These are phyloP conservation scores for Aciculoconidium aculeatum DNA, from an alignment of 805 yeast species.

Conservation along the genomic window DNA sequence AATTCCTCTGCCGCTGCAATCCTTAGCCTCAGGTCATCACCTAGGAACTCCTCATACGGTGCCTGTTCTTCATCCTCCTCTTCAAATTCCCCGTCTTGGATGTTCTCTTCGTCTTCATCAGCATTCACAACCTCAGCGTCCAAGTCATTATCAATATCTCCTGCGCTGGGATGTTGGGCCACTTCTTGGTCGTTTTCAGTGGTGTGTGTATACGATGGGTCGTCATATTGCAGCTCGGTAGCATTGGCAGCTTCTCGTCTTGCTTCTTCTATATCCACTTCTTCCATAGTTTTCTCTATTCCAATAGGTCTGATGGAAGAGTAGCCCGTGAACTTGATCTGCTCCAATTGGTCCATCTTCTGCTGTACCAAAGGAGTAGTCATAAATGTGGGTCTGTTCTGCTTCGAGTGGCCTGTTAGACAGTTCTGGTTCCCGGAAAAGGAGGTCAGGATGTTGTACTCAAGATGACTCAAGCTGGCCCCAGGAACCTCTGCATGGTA, in stretches of 20 bases:
- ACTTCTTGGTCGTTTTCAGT: slow-evolving; percentile 17
- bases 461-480: slow-evolving; percentile 12
- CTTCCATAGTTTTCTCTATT: slow-evolving; percentile 34
- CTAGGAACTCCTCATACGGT: slow-evolving; percentile 1
- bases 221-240: slow-evolving; percentile 11
- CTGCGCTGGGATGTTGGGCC: slow-evolving; percentile 5
- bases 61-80: slow-evolving; percentile 7
- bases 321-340: slow-evolving; percentile 31
- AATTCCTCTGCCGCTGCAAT: slow-evolving; percentile 23
- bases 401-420: slow-evolving; percentile 11
- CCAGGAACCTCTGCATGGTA: slow-evolving; percentile 42
- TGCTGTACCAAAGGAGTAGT: slow-evolving; percentile 16
- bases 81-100: slow-evolving; percentile 14
- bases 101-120: slow-evolving; percentile 24
- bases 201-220: slow-evolving; percentile 15
- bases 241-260: slow-evolving; percentile 7
- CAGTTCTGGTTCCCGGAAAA: slow-evolving; percentile 2
- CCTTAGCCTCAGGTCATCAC: slow-evolving; percentile 1
- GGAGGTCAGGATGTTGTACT: slow-evolving; percentile 16
- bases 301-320: slow-evolving; percentile 34
- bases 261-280: slow-evolving; percentile 23
- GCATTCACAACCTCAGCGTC: slow-evolving; percentile 45
- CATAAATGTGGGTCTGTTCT: slow-evolving; percentile 8
- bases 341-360: slow-evolving; percentile 17
- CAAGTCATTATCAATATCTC: slow-evolving; percentile 24